phyloP scores from a whole-genome alignment of 306 rosid species.

The Prosopis cineraria region DNA sequence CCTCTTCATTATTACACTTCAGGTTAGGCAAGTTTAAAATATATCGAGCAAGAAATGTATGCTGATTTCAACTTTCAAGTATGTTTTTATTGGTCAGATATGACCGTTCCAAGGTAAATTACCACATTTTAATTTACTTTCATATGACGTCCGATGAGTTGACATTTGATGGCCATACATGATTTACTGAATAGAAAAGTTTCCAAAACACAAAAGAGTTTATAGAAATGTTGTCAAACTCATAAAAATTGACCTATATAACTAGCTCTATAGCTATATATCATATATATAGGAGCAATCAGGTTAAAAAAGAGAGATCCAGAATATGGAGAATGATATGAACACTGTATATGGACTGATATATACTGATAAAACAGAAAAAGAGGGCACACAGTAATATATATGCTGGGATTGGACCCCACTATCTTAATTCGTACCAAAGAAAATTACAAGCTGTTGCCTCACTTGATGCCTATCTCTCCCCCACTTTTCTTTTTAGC shows the following conservation, averaged over 20 bases:
- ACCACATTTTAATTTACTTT: slow-evolving; percentile 19
- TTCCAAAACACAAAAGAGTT: not conserved
- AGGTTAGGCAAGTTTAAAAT: not conserved
- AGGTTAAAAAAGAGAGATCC: not conserved
- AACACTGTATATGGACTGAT: not conserved
- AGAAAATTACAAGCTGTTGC: slow-evolving; percentile 30
- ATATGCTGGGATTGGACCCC: slow-evolving; percentile 14
- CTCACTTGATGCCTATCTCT: not conserved
- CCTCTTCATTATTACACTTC: not conserved
- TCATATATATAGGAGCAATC: not conserved
- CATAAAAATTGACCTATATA: not conserved
- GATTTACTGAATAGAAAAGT: not conserved
- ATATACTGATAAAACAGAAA: not conserved
- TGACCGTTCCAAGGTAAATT: not conserved
- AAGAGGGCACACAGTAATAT: not conserved
- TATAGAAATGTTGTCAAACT: not conserved
- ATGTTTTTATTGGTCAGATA: not conserved
- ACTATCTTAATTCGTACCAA: not conserved
- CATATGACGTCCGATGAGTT: slow-evolving; percentile 22
- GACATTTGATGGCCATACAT: slow-evolving; percentile 19
- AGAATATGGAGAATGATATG: not conserved
- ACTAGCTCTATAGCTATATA: not conserved
- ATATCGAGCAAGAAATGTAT: no score
- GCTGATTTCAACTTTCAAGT: not conserved
- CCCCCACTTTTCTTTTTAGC: slow-evolving; percentile 22